Conservation (phyloP, 2,329 filamentous ascomycete genomes). For the Didymella pinodella region DNA sequence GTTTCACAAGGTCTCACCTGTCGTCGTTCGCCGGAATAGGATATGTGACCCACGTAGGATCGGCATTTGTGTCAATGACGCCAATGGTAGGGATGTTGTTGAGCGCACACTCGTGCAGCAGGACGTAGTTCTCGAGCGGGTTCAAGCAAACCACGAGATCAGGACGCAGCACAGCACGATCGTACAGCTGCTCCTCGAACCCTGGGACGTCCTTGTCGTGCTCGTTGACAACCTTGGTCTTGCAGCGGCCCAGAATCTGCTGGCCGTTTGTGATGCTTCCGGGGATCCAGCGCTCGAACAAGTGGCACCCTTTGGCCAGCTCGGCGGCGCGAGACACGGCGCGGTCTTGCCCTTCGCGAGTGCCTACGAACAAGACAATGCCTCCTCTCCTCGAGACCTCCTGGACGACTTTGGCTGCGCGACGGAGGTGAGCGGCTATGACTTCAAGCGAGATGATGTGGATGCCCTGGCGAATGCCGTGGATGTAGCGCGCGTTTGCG, state of each 20-base stretch:
- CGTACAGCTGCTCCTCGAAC: constrained; percentile 70
- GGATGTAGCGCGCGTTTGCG: constrained; percentile 91
- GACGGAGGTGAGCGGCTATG: constrained; percentile 87
- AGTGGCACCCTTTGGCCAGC: constrained; percentile 79
- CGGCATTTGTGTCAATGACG: constrained; percentile 89
- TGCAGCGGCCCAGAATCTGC: constrained; percentile 77
- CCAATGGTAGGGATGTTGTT: constrained; percentile 93
- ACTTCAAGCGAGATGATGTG: constrained; percentile 93
- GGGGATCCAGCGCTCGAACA: constrained; percentile 93
- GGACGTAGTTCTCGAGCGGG: constrained; percentile 86
- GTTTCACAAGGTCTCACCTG: constrained; percentile 63
- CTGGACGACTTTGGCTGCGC: constrained; percentile 90
- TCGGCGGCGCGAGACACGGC: constrained; percentile 82
- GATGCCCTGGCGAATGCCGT: constrained; percentile 83
- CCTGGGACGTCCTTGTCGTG: constrained; percentile 69
- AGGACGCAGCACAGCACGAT: constrained; percentile 75
- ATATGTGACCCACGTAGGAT: constrained; percentile 95
- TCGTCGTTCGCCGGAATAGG: constrained; percentile 97
- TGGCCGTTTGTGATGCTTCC: constrained; percentile 93
- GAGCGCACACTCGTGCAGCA: constrained; percentile 89
- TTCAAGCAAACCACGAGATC: constrained; percentile 94
- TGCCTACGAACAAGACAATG: constrained; percentile 89
- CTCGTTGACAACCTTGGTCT: constrained; percentile 78
- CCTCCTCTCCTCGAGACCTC: constrained; percentile 85
- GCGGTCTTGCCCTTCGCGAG: constrained; percentile 79